phyloP scores from a whole-genome alignment of 2,329 filamentous ascomycete species.

The Xylaria polymorpha region DNA sequence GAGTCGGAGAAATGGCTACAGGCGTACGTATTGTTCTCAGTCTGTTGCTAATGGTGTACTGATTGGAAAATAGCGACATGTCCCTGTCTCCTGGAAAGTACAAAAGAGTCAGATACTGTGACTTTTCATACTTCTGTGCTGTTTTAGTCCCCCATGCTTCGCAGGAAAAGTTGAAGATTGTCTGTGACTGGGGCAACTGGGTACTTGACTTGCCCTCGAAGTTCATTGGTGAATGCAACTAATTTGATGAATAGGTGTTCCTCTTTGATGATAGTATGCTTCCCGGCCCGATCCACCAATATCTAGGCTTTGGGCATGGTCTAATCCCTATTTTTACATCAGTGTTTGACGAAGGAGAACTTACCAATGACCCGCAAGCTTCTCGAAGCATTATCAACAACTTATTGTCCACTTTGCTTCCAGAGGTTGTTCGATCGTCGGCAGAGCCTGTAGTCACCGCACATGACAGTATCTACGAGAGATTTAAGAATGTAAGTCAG shows the following conservation, averaged over 20 bases:
- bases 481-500: neutral
- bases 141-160: neutral
- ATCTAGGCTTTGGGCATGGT: too few species aligned
- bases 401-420: conserved; percentile 11
- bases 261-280: conserved; percentile 17
- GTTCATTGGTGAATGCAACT: conserved; percentile 4
- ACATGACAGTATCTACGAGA: conserved; percentile 7
- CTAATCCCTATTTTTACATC: neutral
- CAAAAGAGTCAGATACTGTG: neutral
- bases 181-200: conserved; percentile 13
- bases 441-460: conserved; percentile 1
- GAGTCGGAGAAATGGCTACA: conserved; percentile 8
- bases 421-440: neutral
- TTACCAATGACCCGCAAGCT: neutral
- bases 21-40: neutral
- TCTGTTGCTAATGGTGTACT: too few species aligned
- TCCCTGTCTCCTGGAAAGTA: neutral
- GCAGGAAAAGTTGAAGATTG: neutral
- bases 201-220: too few species aligned
- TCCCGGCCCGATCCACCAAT: too few species aligned
- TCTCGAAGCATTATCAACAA: conserved; percentile 14
- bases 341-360: conserved; percentile 23
- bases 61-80: neutral
- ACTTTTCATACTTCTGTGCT: conserved; percentile 10
- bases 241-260: conserved; percentile 4